Evolutionary conservation across 75 land plant species (phyloP).

Genomic region (Pinus taeda): DNA sequence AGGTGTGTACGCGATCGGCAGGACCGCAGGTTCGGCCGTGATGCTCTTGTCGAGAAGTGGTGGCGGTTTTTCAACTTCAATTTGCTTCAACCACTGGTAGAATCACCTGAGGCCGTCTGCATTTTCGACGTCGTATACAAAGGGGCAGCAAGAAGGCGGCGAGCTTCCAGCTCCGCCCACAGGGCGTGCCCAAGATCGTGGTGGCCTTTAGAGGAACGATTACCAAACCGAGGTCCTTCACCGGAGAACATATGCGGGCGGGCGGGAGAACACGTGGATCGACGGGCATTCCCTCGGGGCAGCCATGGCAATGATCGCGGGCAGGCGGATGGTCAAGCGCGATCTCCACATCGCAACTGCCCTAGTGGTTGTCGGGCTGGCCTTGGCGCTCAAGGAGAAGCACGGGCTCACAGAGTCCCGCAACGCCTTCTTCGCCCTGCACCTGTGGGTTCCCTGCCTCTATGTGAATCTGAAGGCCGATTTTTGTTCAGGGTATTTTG

Average conservation of each 20-base stretch:
- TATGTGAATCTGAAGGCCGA: constrained; percentile 49
- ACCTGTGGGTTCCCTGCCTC: constrained; percentile 40
- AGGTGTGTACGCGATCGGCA: constrained; percentile 66
- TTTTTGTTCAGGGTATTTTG: constrained; percentile 57
- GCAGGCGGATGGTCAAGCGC: constrained; percentile 36
- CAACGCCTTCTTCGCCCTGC: constrained; percentile 27
- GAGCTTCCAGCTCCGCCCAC: background rate
- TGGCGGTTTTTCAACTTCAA: constrained; percentile 54
- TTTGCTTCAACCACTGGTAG: constrained; percentile 30
- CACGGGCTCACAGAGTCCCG: background rate
- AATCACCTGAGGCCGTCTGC: constrained; percentile 33
- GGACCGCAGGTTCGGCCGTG: constrained; percentile 18
- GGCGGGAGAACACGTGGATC: constrained; percentile 30
- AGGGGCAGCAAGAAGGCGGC: background rate
- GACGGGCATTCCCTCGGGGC: constrained; percentile 23
- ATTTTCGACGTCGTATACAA: constrained; percentile 46
- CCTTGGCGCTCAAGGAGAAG: constrained; percentile 23
- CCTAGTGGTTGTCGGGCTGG: constrained; percentile 45
- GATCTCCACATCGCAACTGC: constrained; percentile 46
- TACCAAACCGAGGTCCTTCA: constrained; percentile 19
- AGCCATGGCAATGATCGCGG: constrained; percentile 53
- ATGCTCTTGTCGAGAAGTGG: constrained; percentile 59
- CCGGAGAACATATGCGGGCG: constrained; percentile 20
- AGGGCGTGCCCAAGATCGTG: constrained; percentile 19
- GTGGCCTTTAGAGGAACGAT: constrained; percentile 70